Percentiles rank a stretch among this genome's conserved stretches.
phyloP scores from a whole-genome alignment of 257 asterid species.

The Rubia yunnanensis region DNA sequence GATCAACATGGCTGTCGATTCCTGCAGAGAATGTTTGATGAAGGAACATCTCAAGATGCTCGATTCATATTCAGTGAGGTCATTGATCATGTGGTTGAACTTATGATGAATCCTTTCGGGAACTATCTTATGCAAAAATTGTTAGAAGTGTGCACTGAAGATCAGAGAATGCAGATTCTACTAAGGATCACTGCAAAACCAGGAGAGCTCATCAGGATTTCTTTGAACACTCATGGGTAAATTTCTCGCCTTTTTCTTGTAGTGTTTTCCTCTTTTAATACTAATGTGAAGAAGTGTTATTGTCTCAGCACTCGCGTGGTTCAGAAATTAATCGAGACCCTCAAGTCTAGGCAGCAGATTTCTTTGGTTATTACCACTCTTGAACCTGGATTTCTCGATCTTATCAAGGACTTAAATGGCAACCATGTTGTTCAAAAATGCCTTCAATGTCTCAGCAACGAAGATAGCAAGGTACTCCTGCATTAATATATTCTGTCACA shows the following conservation, averaged over 20 bases:
- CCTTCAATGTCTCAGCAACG: too few relatives aligned
- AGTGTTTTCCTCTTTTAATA: not conserved
- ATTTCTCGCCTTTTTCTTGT: slow-evolving; percentile 2
- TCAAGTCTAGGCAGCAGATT: slow-evolving; percentile 58
- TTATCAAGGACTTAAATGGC: slow-evolving; percentile 79
- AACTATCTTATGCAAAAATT: slow-evolving; percentile 91
- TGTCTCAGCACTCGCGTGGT: slow-evolving; percentile 82
- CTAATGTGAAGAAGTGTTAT: slow-evolving; percentile 10
- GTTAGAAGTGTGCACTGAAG: slow-evolving; percentile 83
- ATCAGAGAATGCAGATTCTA: slow-evolving; percentile 57
- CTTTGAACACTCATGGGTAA: slow-evolving; percentile 72
- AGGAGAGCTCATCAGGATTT: slow-evolving; percentile 72
- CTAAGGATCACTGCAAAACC: slow-evolving; percentile 59
- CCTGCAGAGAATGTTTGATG: too few relatives aligned
- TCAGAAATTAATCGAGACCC: slow-evolving; percentile 86
- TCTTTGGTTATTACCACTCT: slow-evolving; percentile 61
- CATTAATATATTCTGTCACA: not conserved
- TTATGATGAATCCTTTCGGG: slow-evolving; percentile 89
- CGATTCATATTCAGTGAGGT: slow-evolving; percentile 63
- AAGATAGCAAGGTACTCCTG: slow-evolving; percentile 66
- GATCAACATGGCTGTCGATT: too few relatives aligned
- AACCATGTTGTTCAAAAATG: slow-evolving; percentile 86
- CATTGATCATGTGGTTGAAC: slow-evolving; percentile 63
- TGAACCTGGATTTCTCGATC: slow-evolving; percentile 82
- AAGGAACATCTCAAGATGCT: slow-evolving; percentile 58